Evolutionary conservation across 495 filamentous ascomycete species (phyloP).

Genomic region (Hyaloscypha hepaticicola): DNA sequence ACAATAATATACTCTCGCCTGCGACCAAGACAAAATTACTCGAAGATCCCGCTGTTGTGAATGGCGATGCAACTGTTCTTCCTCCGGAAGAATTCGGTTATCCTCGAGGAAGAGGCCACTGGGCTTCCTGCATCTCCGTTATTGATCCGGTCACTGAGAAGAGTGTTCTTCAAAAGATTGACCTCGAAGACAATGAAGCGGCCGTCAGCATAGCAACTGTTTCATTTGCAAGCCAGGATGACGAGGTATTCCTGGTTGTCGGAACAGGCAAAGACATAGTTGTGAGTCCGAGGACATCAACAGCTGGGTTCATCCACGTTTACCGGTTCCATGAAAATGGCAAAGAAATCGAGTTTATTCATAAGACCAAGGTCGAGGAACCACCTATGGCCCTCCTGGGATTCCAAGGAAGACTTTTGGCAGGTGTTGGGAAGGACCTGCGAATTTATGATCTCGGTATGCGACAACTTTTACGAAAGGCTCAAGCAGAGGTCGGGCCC

Average conservation of each 20-base stretch:
- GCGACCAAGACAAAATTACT: conserved; percentile 70
- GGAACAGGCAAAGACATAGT: conserved; percentile 90
- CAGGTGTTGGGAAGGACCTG: conserved; percentile 78
- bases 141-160: conserved; percentile 80
- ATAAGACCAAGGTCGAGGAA: conserved; percentile 89
- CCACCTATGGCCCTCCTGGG: conserved; percentile 84
- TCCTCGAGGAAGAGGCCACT: conserved; percentile 76
- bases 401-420: conserved; percentile 88
- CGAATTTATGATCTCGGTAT: conserved; percentile 89
- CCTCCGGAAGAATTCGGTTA: conserved; percentile 89
- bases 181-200: conserved; percentile 87
- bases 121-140: conserved; percentile 92
- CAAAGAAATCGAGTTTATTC: conserved; percentile 84
- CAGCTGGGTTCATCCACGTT: conserved; percentile 83
- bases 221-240: conserved; percentile 81
- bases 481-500: conserved; percentile 75
- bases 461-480: conserved; percentile 86
- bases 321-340: conserved; percentile 90
- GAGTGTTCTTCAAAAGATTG: conserved; percentile 67
- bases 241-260: conserved; percentile 87
- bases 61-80: conserved; percentile 67
- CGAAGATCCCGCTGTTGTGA: conserved; percentile 60
- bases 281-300: conserved; percentile 69
- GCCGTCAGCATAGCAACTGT: conserved; percentile 84
- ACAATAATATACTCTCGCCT: conserved; percentile 81